phyloP scores from a whole-genome alignment of 768 basidiomycete genomes.

The Leccinellum albellum region DNA sequence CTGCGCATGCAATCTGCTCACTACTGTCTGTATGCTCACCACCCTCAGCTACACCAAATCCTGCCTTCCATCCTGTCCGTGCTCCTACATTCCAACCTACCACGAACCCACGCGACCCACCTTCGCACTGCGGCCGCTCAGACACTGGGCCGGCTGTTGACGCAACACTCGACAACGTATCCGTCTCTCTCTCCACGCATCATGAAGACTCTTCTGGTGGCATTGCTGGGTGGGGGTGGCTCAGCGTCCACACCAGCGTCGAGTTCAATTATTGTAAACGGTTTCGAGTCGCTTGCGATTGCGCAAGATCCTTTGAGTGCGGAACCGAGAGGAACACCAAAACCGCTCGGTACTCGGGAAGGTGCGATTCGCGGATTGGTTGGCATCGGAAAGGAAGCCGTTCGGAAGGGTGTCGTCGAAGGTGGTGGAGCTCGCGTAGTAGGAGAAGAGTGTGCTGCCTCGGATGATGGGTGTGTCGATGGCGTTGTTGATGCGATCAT shows the following conservation, averaged over 20 bases:
- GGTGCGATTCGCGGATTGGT: conserved; percentile 87
- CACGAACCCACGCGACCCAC: conserved; percentile 62
- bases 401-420: conserved; percentile 77
- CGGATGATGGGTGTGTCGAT: conserved; percentile 32
- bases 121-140: conserved; percentile 81
- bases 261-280: conserved; percentile 19
- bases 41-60: conserved; percentile 83
- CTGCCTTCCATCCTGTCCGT: conserved; percentile 90
- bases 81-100: conserved; percentile 83
- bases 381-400: conserved; percentile 81
- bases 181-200: conserved; percentile 84
- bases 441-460: conserved; percentile 55
- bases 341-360: conserved; percentile 78
- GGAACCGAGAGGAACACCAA: conserved; percentile 38
- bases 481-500: conserved; percentile 58
- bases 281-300: conserved; percentile 26
- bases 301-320: conserved; percentile 34
- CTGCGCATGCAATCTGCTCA: not conserved
- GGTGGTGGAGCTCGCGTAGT: conserved; percentile 76
- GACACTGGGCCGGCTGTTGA: conserved; percentile 76
- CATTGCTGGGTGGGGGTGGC: conserved; percentile 51
- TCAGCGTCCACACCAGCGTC: conserved; percentile 8
- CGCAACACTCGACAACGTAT: conserved; percentile 83
- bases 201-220: conserved; percentile 89
- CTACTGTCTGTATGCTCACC: not conserved